These are phyloP conservation scores for Pythium brachiatum DNA, from an alignment of 352 stramenopile species.

Conservation along the genomic window DNA sequence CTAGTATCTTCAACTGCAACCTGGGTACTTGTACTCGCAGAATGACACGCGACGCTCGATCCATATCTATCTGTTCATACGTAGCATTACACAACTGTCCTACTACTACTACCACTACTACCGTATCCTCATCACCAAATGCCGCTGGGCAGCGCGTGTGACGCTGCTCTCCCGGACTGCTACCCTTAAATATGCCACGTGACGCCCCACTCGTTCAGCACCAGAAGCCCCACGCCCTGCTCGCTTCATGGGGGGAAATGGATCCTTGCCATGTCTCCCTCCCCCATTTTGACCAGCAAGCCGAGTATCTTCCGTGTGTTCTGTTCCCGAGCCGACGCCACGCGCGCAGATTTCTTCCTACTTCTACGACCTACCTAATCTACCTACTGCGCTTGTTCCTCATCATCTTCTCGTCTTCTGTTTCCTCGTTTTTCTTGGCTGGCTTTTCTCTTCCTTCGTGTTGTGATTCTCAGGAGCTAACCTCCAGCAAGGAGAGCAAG, in stretches of 20 bases:
- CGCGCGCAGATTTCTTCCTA: constrained; percentile 26
- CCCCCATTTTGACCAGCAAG: not conserved
- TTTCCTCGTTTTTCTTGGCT: constrained; percentile 15
- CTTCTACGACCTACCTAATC: constrained; percentile 27
- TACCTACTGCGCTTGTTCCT: constrained; percentile 26
- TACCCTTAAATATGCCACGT: constrained; percentile 12
- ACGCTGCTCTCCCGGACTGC: not conserved
- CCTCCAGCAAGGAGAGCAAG: constrained; percentile 6
- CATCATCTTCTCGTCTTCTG: constrained; percentile 14
- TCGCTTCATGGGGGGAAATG: too few relatives aligned
- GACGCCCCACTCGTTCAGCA: not conserved
- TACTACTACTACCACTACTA: not conserved
- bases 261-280: not conserved
- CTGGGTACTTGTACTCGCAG: too few relatives aligned
- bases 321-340: not conserved
- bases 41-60: too few relatives aligned
- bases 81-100: not conserved
- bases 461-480: constrained; percentile 1
- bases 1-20: too few relatives aligned
- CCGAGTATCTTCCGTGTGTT: not conserved
- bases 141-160: not conserved
- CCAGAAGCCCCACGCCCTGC: too few relatives aligned
- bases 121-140: constrained; percentile 2
- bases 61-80: constrained; percentile 8
- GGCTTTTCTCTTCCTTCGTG: constrained; percentile 8